phyloP scores from a whole-genome alignment of 169 alveolate genomes.

The Plasmodium blacklocki region DNA sequence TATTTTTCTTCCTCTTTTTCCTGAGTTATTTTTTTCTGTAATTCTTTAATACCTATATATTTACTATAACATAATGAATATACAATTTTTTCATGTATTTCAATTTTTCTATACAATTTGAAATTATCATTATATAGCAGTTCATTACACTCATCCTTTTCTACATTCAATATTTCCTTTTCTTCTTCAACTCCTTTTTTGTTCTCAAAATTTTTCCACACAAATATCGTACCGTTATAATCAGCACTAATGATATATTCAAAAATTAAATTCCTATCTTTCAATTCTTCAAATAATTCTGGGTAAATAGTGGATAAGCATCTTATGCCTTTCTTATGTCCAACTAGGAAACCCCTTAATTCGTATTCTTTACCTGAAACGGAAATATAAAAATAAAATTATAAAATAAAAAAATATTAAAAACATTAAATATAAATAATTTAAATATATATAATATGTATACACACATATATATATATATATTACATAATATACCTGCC shows the following conservation, averaged over 20 bases:
- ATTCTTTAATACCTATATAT: slow-evolving; percentile 53
- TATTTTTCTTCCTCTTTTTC: slow-evolving; percentile 10
- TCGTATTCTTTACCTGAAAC: slow-evolving; percentile 26
- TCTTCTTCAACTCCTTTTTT: not conserved
- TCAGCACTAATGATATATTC: slow-evolving; percentile 64
- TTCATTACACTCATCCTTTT: not conserved
- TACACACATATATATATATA: no score
- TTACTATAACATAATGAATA: slow-evolving; percentile 46
- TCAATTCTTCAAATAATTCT: slow-evolving; percentile 11
- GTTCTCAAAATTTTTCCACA: slow-evolving; percentile 27
- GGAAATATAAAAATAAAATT: not conserved
- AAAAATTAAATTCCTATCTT: slow-evolving; percentile 14
- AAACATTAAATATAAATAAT: no score
- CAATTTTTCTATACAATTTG: slow-evolving; percentile 42
- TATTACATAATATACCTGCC: no score
- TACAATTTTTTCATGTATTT: slow-evolving; percentile 55
- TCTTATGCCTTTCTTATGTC: slow-evolving; percentile 61
- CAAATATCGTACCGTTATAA: slow-evolving; percentile 33
- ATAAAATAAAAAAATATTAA: no score
- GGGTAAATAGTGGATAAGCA: slow-evolving; percentile 29
- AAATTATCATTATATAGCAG: slow-evolving; percentile 10
- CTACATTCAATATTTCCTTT: not conserved
- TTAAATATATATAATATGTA: no score
- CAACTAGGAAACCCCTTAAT: slow-evolving; percentile 31
- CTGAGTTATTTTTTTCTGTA: slow-evolving; percentile 9